phyloP scores from a whole-genome alignment of 257 asterid species.

The Osmanthus fragrans region DNA sequence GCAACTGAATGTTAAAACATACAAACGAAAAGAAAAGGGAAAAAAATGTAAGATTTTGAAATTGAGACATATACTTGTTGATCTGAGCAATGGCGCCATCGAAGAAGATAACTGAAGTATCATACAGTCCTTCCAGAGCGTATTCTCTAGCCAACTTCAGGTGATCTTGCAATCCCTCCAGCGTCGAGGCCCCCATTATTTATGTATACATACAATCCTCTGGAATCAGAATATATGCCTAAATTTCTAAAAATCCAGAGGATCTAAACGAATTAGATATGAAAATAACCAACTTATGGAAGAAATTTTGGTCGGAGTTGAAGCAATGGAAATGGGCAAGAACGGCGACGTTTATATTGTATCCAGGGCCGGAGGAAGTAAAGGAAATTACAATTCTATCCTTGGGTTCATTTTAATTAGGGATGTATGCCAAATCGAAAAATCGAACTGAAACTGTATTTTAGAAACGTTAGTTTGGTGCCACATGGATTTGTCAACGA shows the following conservation, averaged over 20 bases:
- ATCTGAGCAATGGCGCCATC: conserved; percentile 98
- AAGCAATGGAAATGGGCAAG: conserved; percentile 23
- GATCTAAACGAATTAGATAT: conserved; percentile 27
- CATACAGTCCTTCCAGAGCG: conserved; percentile 92
- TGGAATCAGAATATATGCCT: not conserved
- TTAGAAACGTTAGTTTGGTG: too few species aligned
- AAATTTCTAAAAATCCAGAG: conserved; percentile 19
- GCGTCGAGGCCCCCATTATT: conserved; percentile 65
- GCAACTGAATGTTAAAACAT: not conserved
- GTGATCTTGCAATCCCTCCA: conserved; percentile 85
- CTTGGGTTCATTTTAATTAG: conserved; percentile 7
- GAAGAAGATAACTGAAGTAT: conserved; percentile 86
- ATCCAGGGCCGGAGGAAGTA: conserved; percentile 28
- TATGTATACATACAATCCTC: conserved; percentile 12
- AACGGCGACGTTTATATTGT: conserved; percentile 66
- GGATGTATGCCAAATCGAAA: too few species aligned
- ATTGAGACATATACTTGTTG: conserved; percentile 60
- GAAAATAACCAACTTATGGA: conserved; percentile 12
- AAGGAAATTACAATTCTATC: conserved; percentile 18
- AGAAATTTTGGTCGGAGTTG: conserved; percentile 30
- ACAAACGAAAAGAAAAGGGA: conserved; percentile 2
- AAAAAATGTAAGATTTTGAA: conserved; percentile 4
- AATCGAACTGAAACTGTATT: too few species aligned
- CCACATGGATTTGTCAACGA: too few species aligned
- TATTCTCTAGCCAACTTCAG: conserved; percentile 90